Conservation (phyloP, 208 protist species). For the Polymyxa betae region DNA sequence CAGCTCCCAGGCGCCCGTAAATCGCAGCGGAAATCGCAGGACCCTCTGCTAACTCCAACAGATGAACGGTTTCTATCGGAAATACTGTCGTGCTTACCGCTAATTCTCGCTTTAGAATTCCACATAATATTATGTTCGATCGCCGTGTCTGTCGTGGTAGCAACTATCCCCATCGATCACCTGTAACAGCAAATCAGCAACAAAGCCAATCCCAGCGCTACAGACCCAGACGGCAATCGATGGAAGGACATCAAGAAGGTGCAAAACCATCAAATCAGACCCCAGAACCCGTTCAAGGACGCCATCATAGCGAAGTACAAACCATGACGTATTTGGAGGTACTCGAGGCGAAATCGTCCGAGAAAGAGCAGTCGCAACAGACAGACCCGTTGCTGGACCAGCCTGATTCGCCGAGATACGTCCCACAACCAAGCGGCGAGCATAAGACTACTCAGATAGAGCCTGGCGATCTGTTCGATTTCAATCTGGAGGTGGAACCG, state of each 20-base stretch:
- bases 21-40: too few species aligned
- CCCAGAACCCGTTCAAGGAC: slow-evolving; percentile 78
- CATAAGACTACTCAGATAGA: slow-evolving; percentile 93
- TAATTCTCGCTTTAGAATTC: background rate
- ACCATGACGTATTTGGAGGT: slow-evolving; percentile 94
- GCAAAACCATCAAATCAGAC: slow-evolving; percentile 67
- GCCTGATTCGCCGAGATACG: slow-evolving; percentile 87
- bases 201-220: background rate
- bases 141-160: slow-evolving; percentile 88
- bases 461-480: slow-evolving; percentile 94
- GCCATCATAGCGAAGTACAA: slow-evolving; percentile 88
- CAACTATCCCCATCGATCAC: slow-evolving; percentile 79
- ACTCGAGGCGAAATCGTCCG: slow-evolving; percentile 82
- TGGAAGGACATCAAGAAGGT: slow-evolving; percentile 39
- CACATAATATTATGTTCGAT: slow-evolving; percentile 90
- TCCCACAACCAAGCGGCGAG: slow-evolving; percentile 88
- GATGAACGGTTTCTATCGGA: too few species aligned
- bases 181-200: background rate
- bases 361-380: slow-evolving; percentile 85
- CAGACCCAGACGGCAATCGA: too few species aligned
- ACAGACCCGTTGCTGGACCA: slow-evolving; percentile 93
- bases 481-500: slow-evolving; percentile 93
- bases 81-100: too few species aligned
- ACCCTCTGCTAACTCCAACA: too few species aligned
- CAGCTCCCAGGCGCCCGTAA: too few species aligned